Evolutionary conservation across 768 basidiomycete genomes (phyloP).

Genomic region (Mycena polygramma): DNA sequence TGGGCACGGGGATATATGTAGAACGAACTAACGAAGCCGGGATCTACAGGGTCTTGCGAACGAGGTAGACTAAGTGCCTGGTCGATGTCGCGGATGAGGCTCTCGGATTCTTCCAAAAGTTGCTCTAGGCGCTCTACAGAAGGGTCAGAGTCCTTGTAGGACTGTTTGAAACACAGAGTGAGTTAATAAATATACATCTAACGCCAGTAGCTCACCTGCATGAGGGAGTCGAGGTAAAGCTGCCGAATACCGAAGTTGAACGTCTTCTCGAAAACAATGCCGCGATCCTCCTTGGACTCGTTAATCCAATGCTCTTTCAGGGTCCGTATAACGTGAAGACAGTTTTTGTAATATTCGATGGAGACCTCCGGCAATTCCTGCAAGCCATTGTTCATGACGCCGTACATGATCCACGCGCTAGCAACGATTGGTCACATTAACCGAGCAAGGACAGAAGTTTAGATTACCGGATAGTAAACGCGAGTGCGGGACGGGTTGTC

Average conservation of each 20-base stretch:
- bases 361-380: slow-evolving; percentile 12
- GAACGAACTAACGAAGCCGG: slow-evolving; percentile 32
- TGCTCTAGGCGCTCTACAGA: slow-evolving; percentile 11
- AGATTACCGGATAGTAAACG: slow-evolving; percentile 37
- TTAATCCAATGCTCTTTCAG: slow-evolving; percentile 29
- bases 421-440: neutral
- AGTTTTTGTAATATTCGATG: slow-evolving; percentile 25
- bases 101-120: slow-evolving; percentile 31
- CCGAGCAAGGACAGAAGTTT: neutral
- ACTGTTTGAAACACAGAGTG: too few species aligned
- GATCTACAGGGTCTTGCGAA: slow-evolving; percentile 11
- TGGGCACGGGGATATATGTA: slow-evolving; percentile 32
- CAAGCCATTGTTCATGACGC: slow-evolving; percentile 9
- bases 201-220: slow-evolving; percentile 26
- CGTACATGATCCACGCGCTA: slow-evolving; percentile 40
- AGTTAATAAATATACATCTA: too few species aligned
- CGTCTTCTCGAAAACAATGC: slow-evolving; percentile 32
- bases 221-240: slow-evolving; percentile 35
- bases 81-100: slow-evolving; percentile 30
- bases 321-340: slow-evolving; percentile 29
- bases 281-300: slow-evolving; percentile 21
- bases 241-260: slow-evolving; percentile 36
- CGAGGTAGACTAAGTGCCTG: slow-evolving; percentile 17
- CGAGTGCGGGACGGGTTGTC: slow-evolving; percentile 32
- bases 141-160: neutral